These are phyloP conservation scores for Saturnispora besseyi DNA, from an alignment of 805 yeast genomes.

Conservation along the genomic window DNA sequence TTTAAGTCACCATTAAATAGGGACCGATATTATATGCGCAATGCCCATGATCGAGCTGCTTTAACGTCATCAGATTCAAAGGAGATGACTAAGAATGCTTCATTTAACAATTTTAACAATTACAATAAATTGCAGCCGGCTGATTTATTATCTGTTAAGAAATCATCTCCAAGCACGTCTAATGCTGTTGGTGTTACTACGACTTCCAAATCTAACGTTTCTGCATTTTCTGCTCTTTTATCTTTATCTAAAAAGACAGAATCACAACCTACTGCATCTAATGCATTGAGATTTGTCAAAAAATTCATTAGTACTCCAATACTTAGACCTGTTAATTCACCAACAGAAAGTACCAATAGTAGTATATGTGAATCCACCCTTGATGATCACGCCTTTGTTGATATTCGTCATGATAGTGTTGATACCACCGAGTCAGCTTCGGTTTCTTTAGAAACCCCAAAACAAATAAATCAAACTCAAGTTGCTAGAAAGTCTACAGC, in stretches of 20 bases:
- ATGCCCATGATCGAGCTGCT: not conserved
- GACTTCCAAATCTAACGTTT: constrained; percentile 29
- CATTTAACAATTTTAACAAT: not conserved
- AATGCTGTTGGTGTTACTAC: constrained; percentile 29
- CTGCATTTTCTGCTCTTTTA: constrained; percentile 32
- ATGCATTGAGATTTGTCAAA: constrained; percentile 25
- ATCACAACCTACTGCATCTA: constrained; percentile 15
- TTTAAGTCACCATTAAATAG: constrained; percentile 28
- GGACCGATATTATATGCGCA: not conserved
- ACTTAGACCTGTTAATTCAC: constrained; percentile 15
- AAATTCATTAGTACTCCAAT: constrained; percentile 28
- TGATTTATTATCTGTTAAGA: constrained; percentile 17
- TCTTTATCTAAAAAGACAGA: constrained; percentile 25
- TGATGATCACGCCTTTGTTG: not conserved
- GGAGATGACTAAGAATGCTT: not conserved
- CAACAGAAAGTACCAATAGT: not conserved
- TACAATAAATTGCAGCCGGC: constrained; percentile 5
- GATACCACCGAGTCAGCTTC: constrained; percentile 1
- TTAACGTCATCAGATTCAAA: not conserved
- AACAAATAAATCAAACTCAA: not conserved
- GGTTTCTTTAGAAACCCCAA: not conserved
- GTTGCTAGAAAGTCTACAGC: not conserved
- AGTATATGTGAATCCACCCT: not conserved
- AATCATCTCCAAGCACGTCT: constrained; percentile 27
- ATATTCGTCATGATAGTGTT: not conserved